Percentiles rank a stretch among this genome's conserved stretches.
phyloP scores from a whole-genome alignment of 306 rosid genomes.

The Castanea sativa region DNA sequence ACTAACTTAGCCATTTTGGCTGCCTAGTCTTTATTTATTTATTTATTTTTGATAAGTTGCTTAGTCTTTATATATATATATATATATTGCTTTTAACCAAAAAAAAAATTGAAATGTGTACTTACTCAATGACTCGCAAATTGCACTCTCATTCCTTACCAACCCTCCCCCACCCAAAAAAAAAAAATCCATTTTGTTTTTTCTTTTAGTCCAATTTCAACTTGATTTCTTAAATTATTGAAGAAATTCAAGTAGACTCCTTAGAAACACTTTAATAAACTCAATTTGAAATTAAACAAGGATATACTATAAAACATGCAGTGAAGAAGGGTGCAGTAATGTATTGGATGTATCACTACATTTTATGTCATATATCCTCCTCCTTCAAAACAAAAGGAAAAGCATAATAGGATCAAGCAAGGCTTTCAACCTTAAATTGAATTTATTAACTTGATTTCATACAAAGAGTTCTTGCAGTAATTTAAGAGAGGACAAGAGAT shows the following conservation, averaged over 20 bases:
- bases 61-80: no score
- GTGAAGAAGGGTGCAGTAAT: not conserved
- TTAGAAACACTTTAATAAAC: not conserved
- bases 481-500: slow-evolving; percentile 56
- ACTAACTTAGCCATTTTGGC: no score
- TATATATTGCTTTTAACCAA: no score
- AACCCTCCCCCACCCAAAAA: no score
- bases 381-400: not conserved
- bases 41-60: no score
- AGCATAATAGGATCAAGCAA: not conserved
- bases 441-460: not conserved
- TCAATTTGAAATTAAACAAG: not conserved
- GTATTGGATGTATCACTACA: not conserved
- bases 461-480: slow-evolving; percentile 27
- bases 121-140: no score
- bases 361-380: not conserved
- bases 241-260: not conserved
- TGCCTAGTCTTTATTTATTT: no score
- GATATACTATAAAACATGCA: not conserved
- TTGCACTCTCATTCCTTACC: no score
- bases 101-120: not conserved
- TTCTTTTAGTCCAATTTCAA: no score
- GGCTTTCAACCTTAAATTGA: not conserved
- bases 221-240: no score
- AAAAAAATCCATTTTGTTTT: no score